These are phyloP conservation scores for Diaporthe citriasiana DNA, from an alignment of 2,329 filamentous ascomycete species.

Conservation along the genomic window DNA sequence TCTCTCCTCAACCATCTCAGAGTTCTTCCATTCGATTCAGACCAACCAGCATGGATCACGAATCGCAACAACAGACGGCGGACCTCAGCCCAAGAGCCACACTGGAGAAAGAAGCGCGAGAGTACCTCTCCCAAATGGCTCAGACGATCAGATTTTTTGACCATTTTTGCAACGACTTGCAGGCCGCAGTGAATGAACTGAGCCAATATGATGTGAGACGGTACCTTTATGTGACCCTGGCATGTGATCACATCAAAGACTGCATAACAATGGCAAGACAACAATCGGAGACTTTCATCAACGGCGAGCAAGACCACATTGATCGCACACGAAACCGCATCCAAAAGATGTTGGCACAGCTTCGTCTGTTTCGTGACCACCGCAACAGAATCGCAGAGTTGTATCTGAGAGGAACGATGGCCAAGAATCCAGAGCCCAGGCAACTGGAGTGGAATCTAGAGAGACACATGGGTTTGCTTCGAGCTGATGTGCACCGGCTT, in stretches of 20 bases:
- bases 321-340: not conserved
- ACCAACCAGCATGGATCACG: not conserved
- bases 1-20: not conserved
- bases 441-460: not conserved
- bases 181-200: slow-evolving; percentile 3
- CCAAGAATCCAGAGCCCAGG: not conserved
- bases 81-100: not conserved
- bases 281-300: not conserved
- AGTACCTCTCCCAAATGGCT: not conserved
- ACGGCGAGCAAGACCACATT: not conserved
- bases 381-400: not conserved
- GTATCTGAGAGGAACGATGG: not conserved
- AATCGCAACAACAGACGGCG: not conserved
- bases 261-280: not conserved
- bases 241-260: slow-evolving; percentile 6
- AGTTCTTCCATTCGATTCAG: not conserved
- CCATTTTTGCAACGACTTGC: not conserved
- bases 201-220: not conserved
- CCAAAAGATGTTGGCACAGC: not conserved
- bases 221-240: not conserved
- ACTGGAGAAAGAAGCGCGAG: not conserved
- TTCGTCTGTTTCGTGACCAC: not conserved
- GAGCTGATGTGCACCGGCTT: not conserved
- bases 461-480: not conserved
- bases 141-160: not conserved